Conservation (phyloP, 176 grass and related monocot genomes). For the Hyparrhenia diplandra region DNA sequence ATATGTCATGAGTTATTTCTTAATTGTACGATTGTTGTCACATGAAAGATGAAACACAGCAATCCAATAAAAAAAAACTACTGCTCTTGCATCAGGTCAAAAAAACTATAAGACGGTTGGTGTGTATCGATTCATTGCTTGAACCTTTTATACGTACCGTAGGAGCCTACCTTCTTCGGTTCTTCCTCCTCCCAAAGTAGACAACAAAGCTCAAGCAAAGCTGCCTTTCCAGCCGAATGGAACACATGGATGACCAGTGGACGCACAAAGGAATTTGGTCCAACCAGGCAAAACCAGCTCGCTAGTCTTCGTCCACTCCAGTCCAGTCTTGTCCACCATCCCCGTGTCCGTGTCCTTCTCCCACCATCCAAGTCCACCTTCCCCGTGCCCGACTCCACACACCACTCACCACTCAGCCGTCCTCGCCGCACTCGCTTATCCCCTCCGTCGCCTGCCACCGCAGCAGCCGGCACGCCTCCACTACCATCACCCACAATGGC, state of each 20-base stretch:
- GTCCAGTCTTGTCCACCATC: neutral
- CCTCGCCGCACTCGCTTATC: conserved; percentile 13
- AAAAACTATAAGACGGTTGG: no score
- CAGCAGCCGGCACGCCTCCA: neutral
- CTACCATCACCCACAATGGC: conserved; percentile 5
- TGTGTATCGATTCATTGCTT: no score
- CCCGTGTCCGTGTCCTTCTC: neutral
- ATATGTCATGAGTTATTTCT: no score
- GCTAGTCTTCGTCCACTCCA: neutral
- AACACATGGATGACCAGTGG: neutral
- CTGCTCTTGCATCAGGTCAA: no score
- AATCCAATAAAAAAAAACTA: no score
- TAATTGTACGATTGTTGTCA: no score
- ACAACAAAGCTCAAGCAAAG: neutral
- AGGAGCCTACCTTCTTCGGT: no score
- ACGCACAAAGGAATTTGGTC: neutral
- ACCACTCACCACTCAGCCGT: neutral
- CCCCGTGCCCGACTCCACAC: conserved; percentile 34
- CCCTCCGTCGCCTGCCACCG: neutral
- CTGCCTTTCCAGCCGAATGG: neutral
- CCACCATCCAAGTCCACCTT: conserved; percentile 9
- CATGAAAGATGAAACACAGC: no score
- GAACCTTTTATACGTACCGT: no score
- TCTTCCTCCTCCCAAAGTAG: neutral
- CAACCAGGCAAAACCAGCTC: neutral